phyloP scores from a whole-genome alignment of 352 stramenopile species.

The Phytophthora multivora region DNA sequence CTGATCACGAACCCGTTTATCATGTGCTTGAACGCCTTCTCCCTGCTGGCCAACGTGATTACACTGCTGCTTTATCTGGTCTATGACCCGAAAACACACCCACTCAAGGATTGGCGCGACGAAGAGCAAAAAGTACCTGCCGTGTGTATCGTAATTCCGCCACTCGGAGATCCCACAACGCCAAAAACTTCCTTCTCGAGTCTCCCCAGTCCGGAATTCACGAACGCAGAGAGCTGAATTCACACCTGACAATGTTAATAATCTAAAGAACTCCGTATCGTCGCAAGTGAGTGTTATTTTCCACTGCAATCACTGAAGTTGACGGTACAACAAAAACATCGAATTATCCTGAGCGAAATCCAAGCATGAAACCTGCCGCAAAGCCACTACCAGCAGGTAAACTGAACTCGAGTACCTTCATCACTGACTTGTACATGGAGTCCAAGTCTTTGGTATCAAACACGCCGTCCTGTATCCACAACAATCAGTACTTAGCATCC shows the following conservation, averaged over 20 bases:
- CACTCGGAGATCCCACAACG: neutral
- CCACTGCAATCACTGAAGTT: neutral
- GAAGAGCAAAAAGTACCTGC: neutral
- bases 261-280: neutral
- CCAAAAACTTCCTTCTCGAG: neutral
- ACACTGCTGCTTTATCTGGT: constrained; percentile 24
- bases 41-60: constrained; percentile 20
- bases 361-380: constrained; percentile 70
- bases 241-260: neutral
- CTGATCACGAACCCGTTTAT: constrained; percentile 30
- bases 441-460: constrained; percentile 83
- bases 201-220: neutral
- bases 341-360: constrained; percentile 71
- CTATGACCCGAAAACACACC: constrained; percentile 21
- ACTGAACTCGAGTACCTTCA: constrained; percentile 83
- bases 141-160: constrained; percentile 5
- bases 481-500: neutral
- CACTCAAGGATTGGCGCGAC: neutral
- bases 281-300: neutral
- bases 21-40: constrained; percentile 28
- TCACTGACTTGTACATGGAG: constrained; percentile 72
- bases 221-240: too few species aligned
- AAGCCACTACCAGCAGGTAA: constrained; percentile 80
- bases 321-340: neutral
- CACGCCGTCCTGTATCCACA: constrained; percentile 55